Conservation (phyloP, 495 filamentous ascomycete species). For the Penicillium samsonianum region DNA sequence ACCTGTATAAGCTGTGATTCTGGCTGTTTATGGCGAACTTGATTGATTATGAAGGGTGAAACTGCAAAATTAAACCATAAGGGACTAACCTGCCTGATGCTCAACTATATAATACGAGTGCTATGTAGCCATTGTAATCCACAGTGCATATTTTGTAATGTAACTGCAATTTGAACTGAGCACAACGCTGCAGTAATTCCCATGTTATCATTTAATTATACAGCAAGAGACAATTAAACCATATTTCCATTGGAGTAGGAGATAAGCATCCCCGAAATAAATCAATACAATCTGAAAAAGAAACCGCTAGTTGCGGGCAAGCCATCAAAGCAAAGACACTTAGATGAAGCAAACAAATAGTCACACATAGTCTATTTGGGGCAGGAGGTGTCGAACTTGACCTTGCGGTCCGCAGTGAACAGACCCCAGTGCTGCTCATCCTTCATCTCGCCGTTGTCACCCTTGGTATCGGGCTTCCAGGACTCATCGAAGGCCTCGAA, state of each 20-base stretch:
- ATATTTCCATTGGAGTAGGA: constrained; percentile 8
- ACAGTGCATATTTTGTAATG: neutral
- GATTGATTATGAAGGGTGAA: too few species aligned
- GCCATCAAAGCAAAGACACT: neutral
- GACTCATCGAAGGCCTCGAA: constrained; percentile 84
- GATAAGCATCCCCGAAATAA: neutral
- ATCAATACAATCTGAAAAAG: constrained; percentile 7
- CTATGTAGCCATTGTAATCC: too few species aligned
- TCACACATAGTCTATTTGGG: constrained; percentile 8
- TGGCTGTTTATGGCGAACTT: too few species aligned
- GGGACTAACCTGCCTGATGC: too few species aligned
- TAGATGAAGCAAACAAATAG: neutral
- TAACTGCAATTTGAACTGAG: too few species aligned
- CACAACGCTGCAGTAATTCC: neutral
- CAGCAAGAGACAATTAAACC: neutral
- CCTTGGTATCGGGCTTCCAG: constrained; percentile 72
- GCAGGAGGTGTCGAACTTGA: constrained; percentile 67
- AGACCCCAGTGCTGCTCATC: constrained; percentile 81
- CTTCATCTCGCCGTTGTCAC: constrained; percentile 64
- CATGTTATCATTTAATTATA: neutral
- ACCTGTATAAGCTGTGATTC: too few species aligned
- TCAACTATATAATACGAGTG: too few species aligned
- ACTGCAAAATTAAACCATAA: too few species aligned
- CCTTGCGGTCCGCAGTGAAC: constrained; percentile 59
- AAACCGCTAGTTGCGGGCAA: neutral